phyloP scores from a whole-genome alignment of 495 filamentous ascomycete species.

The Neurospora sp. region DNA sequence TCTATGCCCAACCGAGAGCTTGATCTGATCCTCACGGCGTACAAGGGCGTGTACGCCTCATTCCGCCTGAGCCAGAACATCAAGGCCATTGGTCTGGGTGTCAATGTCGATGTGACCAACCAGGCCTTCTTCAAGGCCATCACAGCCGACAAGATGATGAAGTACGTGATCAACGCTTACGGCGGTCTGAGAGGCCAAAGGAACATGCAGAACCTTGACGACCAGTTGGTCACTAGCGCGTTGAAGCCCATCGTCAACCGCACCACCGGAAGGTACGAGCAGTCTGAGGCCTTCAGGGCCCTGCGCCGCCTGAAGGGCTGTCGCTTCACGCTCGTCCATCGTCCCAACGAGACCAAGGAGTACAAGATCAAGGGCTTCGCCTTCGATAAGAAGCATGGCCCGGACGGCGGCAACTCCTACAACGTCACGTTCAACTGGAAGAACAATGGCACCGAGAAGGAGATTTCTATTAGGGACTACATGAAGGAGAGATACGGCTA shows the following conservation, averaged over 20 bases:
- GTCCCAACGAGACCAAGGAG: constrained; percentile 34
- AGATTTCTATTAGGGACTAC: constrained; percentile 53
- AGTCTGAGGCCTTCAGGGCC: constrained; percentile 34
- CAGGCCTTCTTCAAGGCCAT: constrained; percentile 53
- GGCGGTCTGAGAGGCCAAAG: neutral
- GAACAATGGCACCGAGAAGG: constrained; percentile 34
- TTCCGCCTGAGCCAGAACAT: constrained; percentile 49
- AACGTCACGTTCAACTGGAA: constrained; percentile 47
- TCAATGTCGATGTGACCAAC: constrained; percentile 80
- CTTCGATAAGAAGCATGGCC: constrained; percentile 21
- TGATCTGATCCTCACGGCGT: neutral
- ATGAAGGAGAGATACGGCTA: constrained; percentile 53
- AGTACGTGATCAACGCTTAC: constrained; percentile 11
- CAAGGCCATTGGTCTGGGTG: constrained; percentile 64
- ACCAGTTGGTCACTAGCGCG: neutral
- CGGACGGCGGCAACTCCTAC: constrained; percentile 39
- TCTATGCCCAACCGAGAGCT: constrained; percentile 1
- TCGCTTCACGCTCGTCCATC: constrained; percentile 55
- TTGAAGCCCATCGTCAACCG: neutral
- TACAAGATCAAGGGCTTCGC: constrained; percentile 56
- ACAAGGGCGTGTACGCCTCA: neutral
- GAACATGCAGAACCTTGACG: neutral
- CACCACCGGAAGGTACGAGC: neutral
- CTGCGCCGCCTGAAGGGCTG: constrained; percentile 52
- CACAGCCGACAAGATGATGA: constrained; percentile 8